phyloP scores from a whole-genome alignment of 371 early-diverging fungal species.

The Choanephora cucurbitarum region DNA sequence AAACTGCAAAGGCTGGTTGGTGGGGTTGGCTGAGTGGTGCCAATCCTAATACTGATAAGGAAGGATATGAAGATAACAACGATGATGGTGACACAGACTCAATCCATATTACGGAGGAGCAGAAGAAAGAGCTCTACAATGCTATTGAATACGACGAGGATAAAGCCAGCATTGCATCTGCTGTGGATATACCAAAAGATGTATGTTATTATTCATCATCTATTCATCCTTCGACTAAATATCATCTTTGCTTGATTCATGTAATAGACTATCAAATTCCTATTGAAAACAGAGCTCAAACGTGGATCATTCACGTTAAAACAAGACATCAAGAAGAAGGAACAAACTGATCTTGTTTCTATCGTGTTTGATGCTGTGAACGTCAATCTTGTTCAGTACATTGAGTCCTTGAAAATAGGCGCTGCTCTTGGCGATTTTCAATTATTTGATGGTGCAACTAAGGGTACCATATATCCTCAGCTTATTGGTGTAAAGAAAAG shows the following conservation, averaged over 20 bases:
- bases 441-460: conserved; percentile 41
- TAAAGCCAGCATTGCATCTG: conserved; percentile 43
- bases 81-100: conserved; percentile 16
- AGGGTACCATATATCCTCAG: conserved; percentile 44
- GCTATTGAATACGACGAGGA: conserved; percentile 83
- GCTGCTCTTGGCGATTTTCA: conserved; percentile 48
- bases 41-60: neutral
- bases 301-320: conserved; percentile 73
- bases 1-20: conserved; percentile 51
- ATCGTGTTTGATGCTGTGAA: conserved; percentile 70
- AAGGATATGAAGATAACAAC: neutral
- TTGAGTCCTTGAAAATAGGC: conserved; percentile 36
- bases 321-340: conserved; percentile 21
- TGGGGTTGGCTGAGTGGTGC: conserved; percentile 33
- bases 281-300: conserved; percentile 59
- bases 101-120: conserved; percentile 54
- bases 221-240: too few species aligned
- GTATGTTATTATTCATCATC: conserved; percentile 39
- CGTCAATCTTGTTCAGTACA: conserved; percentile 36
- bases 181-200: conserved; percentile 79
- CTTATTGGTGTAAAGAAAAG: conserved; percentile 44
- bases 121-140: conserved; percentile 74
- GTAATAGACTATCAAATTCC: conserved; percentile 60
- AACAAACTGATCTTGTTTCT: conserved; percentile 53
- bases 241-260: too few species aligned